phyloP scores from a whole-genome alignment of 345 rosid species.

The Pistacia vera region DNA sequence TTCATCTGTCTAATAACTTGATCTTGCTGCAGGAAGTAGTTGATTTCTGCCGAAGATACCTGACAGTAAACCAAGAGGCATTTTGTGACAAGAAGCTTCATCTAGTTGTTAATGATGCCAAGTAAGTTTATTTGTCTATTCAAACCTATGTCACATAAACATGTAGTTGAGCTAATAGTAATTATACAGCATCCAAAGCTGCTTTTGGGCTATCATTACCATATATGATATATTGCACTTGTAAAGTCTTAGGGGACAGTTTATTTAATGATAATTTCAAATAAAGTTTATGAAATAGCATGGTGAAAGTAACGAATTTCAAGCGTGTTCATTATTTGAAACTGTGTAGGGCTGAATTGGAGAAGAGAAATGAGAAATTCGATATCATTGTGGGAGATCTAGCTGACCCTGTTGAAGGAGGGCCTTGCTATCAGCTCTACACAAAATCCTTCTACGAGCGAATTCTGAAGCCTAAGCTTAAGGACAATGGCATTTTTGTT shows the following conservation, averaged over 20 bases:
- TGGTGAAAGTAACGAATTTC: too few relatives aligned
- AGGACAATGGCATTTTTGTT: conserved; percentile 76
- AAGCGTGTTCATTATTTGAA: too few relatives aligned
- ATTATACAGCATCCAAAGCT: not conserved
- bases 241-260: too few relatives aligned
- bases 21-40: conserved; percentile 76
- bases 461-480: conserved; percentile 81
- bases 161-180: not conserved
- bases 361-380: conserved; percentile 69
- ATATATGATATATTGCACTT: too few relatives aligned
- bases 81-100: conserved; percentile 73
- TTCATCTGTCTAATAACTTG: not conserved
- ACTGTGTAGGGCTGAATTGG: conserved; percentile 69
- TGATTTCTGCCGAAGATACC: conserved; percentile 67
- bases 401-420: conserved; percentile 97
- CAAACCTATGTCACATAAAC: not conserved
- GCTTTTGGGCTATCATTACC: not conserved
- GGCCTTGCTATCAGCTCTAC: conserved; percentile 97
- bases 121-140: conserved; percentile 40
- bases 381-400: conserved; percentile 95
- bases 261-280: too few relatives aligned
- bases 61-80: conserved; percentile 79
- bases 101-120: conserved; percentile 85
- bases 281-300: too few relatives aligned
- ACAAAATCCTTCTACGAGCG: conserved; percentile 86